These are phyloP conservation scores for Blastobotrys ciferrii DNA, from an alignment of 1,139 yeast species.

Conservation along the genomic window DNA sequence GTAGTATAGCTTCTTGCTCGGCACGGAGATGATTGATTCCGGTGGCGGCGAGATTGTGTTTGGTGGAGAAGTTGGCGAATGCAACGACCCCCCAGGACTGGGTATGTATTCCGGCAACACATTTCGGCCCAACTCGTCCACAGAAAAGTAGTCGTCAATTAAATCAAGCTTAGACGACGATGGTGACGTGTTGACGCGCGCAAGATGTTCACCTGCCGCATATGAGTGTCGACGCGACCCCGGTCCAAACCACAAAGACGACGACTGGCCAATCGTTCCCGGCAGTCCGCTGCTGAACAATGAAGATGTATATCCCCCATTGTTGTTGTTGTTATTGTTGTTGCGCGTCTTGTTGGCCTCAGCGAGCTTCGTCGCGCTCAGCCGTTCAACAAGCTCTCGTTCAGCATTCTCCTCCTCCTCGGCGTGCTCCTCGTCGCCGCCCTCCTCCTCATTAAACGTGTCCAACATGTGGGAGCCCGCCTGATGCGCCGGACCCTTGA, in stretches of 20 bases:
- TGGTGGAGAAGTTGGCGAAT: slow-evolving; percentile 9
- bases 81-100: slow-evolving; percentile 11
- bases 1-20: slow-evolving; percentile 49
- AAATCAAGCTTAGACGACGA: slow-evolving; percentile 11
- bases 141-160: slow-evolving; percentile 26
- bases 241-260: slow-evolving; percentile 16
- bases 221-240: slow-evolving; percentile 29
- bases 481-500: slow-evolving; percentile 2
- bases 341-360: slow-evolving; percentile 5
- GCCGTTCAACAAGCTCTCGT: slow-evolving; percentile 16
- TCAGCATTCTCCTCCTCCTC: slow-evolving; percentile 8
- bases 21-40: slow-evolving; percentile 26
- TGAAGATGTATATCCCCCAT: not conserved
- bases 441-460: slow-evolving; percentile 26
- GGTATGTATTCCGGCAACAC: slow-evolving; percentile 8
- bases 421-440: slow-evolving; percentile 8
- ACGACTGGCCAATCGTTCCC: slow-evolving; percentile 21
- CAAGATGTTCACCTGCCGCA: slow-evolving; percentile 25
- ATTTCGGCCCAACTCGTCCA: slow-evolving; percentile 29
- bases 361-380: slow-evolving; percentile 14
- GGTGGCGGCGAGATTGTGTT: slow-evolving; percentile 8
- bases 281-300: slow-evolving; percentile 3
- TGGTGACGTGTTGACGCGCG: not conserved
- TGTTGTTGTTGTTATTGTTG: not conserved
- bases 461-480: slow-evolving; percentile 23